phyloP scores from a whole-genome alignment of 192 early-diverging fungal genomes.

The Spizellomyces sp. region DNA sequence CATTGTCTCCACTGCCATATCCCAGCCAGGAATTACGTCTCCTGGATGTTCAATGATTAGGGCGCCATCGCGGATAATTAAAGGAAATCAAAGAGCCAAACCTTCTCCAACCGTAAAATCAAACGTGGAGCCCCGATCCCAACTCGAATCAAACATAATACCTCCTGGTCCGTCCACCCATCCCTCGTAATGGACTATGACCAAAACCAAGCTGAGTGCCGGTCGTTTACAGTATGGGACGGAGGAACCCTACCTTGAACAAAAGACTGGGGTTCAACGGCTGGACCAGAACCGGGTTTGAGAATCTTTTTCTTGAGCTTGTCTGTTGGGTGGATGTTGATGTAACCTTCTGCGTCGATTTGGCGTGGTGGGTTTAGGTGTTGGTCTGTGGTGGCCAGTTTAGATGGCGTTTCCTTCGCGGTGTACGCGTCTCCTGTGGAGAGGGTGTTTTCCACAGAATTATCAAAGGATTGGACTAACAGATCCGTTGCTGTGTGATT shows the following conservation, averaged over 20 bases:
- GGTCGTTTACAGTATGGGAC: not conserved
- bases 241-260: conserved; percentile 10
- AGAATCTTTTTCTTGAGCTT: conserved; percentile 26
- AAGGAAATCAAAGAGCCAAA: not conserved
- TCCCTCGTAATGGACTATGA: conserved; percentile 49
- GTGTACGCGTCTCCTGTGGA: too few species aligned
- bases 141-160: conserved; percentile 41
- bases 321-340: not conserved
- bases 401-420: too few species aligned
- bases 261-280: not conserved
- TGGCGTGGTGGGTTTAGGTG: not conserved
- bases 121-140: conserved; percentile 55
- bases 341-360: conserved; percentile 7
- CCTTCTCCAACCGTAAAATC: conserved; percentile 57
- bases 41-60: conserved; percentile 10
- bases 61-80: not conserved
- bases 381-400: too few species aligned
- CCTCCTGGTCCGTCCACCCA: conserved; percentile 27
- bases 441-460: too few species aligned
- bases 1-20: conserved; percentile 70
- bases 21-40: conserved; percentile 74
- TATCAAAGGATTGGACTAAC: too few species aligned
- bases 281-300: conserved; percentile 6
- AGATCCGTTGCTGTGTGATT: too few species aligned
- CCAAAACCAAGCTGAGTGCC: not conserved